Percentiles rank a stretch among this genome's conserved stretches.
Conservation (phyloP, 2,329 filamentous ascomycete species). For the Epichloe glyceriae region DNA sequence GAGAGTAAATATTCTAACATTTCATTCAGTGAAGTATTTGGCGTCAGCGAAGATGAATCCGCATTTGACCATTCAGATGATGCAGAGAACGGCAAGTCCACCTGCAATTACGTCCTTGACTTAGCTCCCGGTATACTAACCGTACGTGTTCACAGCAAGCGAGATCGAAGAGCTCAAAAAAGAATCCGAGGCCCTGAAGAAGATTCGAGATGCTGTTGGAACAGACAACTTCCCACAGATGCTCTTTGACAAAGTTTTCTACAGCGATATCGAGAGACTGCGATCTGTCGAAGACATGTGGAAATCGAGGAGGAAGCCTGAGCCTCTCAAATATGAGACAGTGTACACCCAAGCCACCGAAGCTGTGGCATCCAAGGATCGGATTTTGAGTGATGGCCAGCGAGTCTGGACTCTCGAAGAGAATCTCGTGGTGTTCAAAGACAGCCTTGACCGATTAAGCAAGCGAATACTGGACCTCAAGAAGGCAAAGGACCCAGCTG, state of each 20-base stretch:
- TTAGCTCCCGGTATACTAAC: neutral
- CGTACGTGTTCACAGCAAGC: conserved; percentile 28
- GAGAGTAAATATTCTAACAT: neutral
- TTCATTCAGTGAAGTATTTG: conserved; percentile 59
- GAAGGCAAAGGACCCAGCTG: conserved; percentile 30
- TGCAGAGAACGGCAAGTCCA: conserved; percentile 55
- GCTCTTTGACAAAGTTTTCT: conserved; percentile 90
- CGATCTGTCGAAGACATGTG: conserved; percentile 92
- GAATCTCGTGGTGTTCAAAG: conserved; percentile 74
- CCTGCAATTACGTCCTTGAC: neutral
- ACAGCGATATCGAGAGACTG: conserved; percentile 68
- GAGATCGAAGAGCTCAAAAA: conserved; percentile 81
- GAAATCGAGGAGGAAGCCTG: conserved; percentile 67
- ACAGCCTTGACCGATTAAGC: conserved; percentile 68
- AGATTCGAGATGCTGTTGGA: conserved; percentile 70
- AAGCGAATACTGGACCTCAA: conserved; percentile 57
- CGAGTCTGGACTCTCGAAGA: conserved; percentile 69
- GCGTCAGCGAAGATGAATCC: conserved; percentile 75
- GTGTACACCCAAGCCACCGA: conserved; percentile 39
- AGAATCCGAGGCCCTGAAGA: conserved; percentile 72
- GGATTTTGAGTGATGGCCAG: conserved; percentile 54
- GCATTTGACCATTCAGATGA: conserved; percentile 70
- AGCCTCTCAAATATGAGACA: conserved; percentile 55
- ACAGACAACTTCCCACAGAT: conserved; percentile 62
- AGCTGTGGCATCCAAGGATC: conserved; percentile 37